phyloP scores from a whole-genome alignment of 2,329 filamentous ascomycete genomes.

The Ophiostoma perfectum region DNA sequence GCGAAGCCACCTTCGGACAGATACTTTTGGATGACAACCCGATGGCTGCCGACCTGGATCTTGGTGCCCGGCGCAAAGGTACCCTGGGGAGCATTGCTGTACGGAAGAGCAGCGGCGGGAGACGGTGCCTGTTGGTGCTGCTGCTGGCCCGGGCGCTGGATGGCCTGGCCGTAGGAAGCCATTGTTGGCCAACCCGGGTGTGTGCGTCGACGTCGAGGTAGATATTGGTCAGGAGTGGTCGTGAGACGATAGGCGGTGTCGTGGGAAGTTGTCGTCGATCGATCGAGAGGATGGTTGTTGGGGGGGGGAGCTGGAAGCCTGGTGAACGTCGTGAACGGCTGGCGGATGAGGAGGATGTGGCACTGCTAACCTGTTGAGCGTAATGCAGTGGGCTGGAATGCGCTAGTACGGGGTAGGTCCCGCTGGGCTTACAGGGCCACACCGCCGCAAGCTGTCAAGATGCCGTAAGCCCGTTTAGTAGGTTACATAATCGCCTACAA shows the following conservation, averaged over 20 bases:
- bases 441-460: conserved; percentile 14
- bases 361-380: neutral
- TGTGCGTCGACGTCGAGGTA: conserved; percentile 7
- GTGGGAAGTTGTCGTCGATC: neutral
- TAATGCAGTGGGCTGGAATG: neutral
- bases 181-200: conserved; percentile 17
- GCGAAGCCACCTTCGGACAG: conserved; percentile 97
- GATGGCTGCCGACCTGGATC: conserved; percentile 89
- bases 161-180: conserved; percentile 26
- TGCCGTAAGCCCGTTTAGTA: conserved; percentile 9
- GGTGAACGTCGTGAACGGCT: neutral
- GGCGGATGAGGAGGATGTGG: conserved; percentile 8
- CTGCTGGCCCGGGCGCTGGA: conserved; percentile 28
- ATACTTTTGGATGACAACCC: conserved; percentile 93
- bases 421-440: neutral
- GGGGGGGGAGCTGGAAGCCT: conserved; percentile 8
- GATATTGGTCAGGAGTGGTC: neutral
- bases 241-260: neutral
- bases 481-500: neutral
- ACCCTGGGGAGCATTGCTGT: conserved; percentile 54
- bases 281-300: neutral
- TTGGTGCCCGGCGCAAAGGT: conserved; percentile 93
- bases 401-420: conserved; percentile 13
- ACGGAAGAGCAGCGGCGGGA: neutral
- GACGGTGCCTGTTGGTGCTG: neutral